A percentile compares a stretch with the other conserved stretches of the same genome.
Evolutionary conservation across 2,329 filamentous ascomycete genomes (phyloP).

Genomic region (Daldinia sp.): DNA sequence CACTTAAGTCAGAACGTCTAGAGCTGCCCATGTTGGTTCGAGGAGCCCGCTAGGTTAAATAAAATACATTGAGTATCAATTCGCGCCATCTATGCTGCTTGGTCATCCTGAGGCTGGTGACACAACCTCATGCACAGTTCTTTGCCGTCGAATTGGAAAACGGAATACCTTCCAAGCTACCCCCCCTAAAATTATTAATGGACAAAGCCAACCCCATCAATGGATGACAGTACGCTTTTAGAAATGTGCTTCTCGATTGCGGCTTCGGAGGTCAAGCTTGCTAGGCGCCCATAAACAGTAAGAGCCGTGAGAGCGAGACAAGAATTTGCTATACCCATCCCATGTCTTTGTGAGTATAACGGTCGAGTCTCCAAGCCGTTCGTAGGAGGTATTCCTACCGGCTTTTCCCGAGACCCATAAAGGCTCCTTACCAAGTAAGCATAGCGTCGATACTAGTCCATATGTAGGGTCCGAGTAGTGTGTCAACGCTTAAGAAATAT

Average conservation of each 20-base stretch:
- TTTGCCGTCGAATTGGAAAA: conserved; percentile 35
- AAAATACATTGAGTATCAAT: conserved; percentile 1
- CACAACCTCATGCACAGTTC: conserved; percentile 35
- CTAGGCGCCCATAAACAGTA: conserved; percentile 11
- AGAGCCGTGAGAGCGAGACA: conserved; percentile 8
- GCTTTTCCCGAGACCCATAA: conserved; percentile 34
- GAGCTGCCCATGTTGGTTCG: conserved; percentile 14
- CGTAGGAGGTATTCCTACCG: conserved; percentile 19
- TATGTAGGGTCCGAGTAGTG: conserved; percentile 23
- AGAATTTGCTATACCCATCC: background rate
- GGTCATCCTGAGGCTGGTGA: conserved; percentile 33
- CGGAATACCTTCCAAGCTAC: conserved; percentile 12
- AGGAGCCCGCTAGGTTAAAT: conserved; percentile 30
- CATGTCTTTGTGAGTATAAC: background rate
- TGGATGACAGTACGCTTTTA: conserved; percentile 34
- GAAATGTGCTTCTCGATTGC: conserved; percentile 34
- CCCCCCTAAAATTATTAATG: conserved; percentile 27
- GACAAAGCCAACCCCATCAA: conserved; percentile 25
- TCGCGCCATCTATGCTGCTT: conserved; percentile 15
- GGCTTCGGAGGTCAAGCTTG: conserved; percentile 33
- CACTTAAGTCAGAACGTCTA: conserved; percentile 24
- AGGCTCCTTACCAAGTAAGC: conserved; percentile 27
- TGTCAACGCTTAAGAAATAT: conserved; percentile 1
- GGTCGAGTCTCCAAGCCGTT: background rate
- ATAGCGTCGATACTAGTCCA: conserved; percentile 35